phyloP scores from a whole-genome alignment of 495 filamentous ascomycete species.

The Podospora bellae-mahoneyi region DNA sequence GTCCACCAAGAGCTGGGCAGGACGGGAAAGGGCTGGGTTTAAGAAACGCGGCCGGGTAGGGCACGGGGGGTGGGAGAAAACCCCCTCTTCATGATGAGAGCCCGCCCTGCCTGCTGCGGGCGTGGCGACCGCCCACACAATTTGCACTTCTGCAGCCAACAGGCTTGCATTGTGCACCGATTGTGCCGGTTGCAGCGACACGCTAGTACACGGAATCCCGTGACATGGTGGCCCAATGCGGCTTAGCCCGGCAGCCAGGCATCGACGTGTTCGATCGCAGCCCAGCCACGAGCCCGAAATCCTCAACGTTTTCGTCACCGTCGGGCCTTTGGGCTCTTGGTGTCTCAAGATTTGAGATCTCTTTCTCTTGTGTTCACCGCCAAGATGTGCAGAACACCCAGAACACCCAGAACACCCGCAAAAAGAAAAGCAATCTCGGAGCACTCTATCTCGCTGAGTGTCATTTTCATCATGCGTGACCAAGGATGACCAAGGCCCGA shows the following conservation, averaged over 20 bases:
- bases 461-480: background rate
- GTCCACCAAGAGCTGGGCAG: conserved; percentile 19
- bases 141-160: conserved; percentile 18
- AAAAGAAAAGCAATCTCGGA: background rate
- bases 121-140: conserved; percentile 20
- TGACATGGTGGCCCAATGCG: conserved; percentile 20
- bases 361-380: background rate
- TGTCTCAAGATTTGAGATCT: background rate
- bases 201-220: conserved; percentile 36
- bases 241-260: conserved; percentile 14
- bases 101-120: conserved; percentile 17
- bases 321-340: background rate
- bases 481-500: background rate
- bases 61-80: conserved; percentile 10
- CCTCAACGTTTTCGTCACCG: background rate
- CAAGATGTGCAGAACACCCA: background rate
- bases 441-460: conserved; percentile 4
- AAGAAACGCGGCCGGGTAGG: conserved; percentile 24
- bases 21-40: conserved; percentile 19
- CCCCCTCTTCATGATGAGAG: conserved; percentile 18
- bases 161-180: conserved; percentile 17
- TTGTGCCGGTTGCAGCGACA: conserved; percentile 22
- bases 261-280: conserved; percentile 12
- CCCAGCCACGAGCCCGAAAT: conserved; percentile 9
- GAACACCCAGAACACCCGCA: background rate